A percentile compares a stretch with the other conserved stretches of the same genome.
phyloP scores from a whole-genome alignment of 1,284 basidiomycete genomes.

The Salmacisia buchloeana region DNA sequence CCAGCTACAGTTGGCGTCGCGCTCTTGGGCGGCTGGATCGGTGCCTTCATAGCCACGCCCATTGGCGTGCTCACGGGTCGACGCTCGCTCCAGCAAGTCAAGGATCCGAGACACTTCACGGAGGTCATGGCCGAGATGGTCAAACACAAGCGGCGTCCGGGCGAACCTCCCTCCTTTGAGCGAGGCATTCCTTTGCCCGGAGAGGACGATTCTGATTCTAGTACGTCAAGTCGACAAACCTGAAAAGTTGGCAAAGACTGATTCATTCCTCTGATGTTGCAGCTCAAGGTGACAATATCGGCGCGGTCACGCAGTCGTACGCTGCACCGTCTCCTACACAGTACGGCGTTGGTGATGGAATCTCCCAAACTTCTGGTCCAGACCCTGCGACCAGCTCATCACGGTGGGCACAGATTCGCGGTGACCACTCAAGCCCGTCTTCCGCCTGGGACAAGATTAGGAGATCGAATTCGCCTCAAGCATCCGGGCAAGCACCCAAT shows the following conservation, averaged over 20 bases:
- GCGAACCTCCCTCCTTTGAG: neutral
- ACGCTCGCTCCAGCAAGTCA: neutral
- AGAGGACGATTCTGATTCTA: too few relatives aligned
- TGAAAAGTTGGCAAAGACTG: too few relatives aligned
- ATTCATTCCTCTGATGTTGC: too few relatives aligned
- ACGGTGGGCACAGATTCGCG: slow-evolving; percentile 3
- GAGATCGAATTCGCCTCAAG: neutral
- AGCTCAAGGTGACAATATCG: too few relatives aligned
- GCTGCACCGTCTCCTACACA: too few relatives aligned
- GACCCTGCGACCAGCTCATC: too few relatives aligned
- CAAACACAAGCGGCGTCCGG: neutral
- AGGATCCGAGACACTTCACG: slow-evolving; percentile 3
- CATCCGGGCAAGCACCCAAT: neutral
- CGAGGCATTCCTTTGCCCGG: too few relatives aligned
- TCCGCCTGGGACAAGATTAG: slow-evolving; percentile 2
- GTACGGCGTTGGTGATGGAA: too few relatives aligned
- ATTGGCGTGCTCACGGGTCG: neutral
- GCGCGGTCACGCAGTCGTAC: too few relatives aligned
- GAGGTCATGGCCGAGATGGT: neutral
- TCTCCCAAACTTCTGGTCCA: too few relatives aligned
- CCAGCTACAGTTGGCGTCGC: neutral
- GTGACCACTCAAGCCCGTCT: neutral
- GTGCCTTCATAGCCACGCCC: neutral
- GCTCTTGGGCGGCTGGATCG: neutral
- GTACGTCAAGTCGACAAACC: too few relatives aligned